phyloP scores from a whole-genome alignment of 2,329 filamentous ascomycete genomes.

The Fusarium sacchari region DNA sequence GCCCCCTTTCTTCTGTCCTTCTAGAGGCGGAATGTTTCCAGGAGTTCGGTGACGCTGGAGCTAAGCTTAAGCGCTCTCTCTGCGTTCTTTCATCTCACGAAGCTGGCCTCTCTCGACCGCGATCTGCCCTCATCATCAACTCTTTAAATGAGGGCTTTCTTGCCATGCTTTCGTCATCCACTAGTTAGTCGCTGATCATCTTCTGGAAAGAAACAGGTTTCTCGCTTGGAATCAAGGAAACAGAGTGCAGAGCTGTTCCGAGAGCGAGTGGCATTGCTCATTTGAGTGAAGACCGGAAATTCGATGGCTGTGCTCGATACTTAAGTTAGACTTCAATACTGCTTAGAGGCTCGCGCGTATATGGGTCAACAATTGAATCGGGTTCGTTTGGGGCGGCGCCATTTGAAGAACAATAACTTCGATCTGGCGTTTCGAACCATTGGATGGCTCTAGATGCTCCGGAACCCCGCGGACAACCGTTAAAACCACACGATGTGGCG shows the following conservation, averaged over 20 bases:
- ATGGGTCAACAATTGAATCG: not conserved
- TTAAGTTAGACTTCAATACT: not conserved
- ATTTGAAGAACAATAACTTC: slow-evolving; percentile 1
- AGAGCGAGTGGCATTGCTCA: not conserved
- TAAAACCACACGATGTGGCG: slow-evolving; percentile 26
- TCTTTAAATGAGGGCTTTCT: slow-evolving; percentile 5
- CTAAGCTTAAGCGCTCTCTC: slow-evolving; percentile 12
- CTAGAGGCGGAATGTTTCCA: slow-evolving; percentile 22
- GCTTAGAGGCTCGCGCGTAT: not conserved
- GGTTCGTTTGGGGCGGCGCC: slow-evolving; percentile 22
- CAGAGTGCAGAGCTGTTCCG: not conserved
- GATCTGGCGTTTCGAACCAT: slow-evolving; percentile 6
- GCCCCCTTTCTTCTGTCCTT: slow-evolving; percentile 35
- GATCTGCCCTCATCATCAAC: slow-evolving; percentile 17
- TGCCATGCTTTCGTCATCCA: slow-evolving; percentile 20
- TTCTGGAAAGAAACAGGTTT: slow-evolving; percentile 10
- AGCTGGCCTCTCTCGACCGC: slow-evolving; percentile 3
- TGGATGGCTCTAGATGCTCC: slow-evolving; percentile 15
- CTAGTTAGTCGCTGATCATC: slow-evolving; percentile 25
- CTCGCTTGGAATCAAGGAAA: not conserved
- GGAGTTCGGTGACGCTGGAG: slow-evolving; percentile 20
- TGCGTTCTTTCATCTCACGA: slow-evolving; percentile 17
- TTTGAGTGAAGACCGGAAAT: not conserved
- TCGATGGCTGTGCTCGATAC: not conserved
- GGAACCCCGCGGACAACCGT: slow-evolving; percentile 2